Evolutionary conservation across 768 basidiomycete species (phyloP).

Genomic region (Lyophyllum decastes): DNA sequence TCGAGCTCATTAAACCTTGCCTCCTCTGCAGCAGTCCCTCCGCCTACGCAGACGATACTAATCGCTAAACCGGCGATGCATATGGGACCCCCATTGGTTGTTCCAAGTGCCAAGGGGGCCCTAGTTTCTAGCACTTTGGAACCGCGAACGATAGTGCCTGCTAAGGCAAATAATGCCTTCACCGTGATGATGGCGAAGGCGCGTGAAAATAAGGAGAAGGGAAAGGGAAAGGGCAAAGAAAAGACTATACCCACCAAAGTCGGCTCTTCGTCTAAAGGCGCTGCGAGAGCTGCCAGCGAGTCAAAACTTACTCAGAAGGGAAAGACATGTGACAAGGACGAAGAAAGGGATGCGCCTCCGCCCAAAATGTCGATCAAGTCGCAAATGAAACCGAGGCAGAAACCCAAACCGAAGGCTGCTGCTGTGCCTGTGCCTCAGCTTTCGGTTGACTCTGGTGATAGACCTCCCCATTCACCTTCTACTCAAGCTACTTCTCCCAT

Average conservation of each 20-base stretch:
- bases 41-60: not conserved
- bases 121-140: conserved; percentile 6
- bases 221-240: conserved; percentile 26
- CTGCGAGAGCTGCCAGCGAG: not conserved
- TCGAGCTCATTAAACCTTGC: conserved; percentile 16
- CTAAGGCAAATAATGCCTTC: conserved; percentile 30
- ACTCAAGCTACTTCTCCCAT: conserved; percentile 1
- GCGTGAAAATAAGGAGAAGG: conserved; percentile 16
- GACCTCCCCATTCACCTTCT: not conserved
- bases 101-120: not conserved
- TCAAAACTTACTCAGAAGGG: conserved; percentile 7
- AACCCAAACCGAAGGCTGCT: conserved; percentile 29
- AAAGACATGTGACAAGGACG: conserved; percentile 9
- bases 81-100: conserved; percentile 19
- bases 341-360: conserved; percentile 13
- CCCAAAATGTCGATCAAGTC: conserved; percentile 33
- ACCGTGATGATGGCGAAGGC: conserved; percentile 31
- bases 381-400: conserved; percentile 34
- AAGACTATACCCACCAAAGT: conserved; percentile 12
- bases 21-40: not conserved
- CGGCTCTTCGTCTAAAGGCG: conserved; percentile 8
- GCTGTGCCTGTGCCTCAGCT: conserved; percentile 11
- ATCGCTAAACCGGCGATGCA: conserved; percentile 1
- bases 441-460: not conserved
- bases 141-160: conserved; percentile 5